A percentile compares a stretch with the other conserved stretches of the same genome.
phyloP scores from a whole-genome alignment of 2,329 filamentous ascomycete species.

The Paecilomyces niveus region DNA sequence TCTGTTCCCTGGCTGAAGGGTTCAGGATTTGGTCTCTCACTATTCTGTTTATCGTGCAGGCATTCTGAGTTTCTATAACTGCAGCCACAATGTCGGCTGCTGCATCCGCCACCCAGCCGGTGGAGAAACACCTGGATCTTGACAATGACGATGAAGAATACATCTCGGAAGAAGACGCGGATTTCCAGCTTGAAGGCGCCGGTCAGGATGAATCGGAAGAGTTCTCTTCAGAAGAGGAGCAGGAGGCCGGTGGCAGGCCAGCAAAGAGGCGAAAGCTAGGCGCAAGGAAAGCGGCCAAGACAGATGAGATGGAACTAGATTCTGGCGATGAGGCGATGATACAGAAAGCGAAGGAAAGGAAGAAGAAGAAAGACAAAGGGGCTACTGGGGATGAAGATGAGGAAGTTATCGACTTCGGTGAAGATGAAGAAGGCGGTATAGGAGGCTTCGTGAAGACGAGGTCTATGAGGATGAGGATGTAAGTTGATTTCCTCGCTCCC shows the following conservation, averaged over 20 bases:
- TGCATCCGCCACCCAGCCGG: not conserved
- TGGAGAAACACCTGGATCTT: constrained; percentile 5
- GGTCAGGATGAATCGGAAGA: constrained; percentile 23
- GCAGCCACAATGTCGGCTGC: not conserved
- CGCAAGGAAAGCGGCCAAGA: constrained; percentile 21
- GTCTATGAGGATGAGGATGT: constrained; percentile 45
- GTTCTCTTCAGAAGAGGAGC: constrained; percentile 22
- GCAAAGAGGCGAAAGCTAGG: constrained; percentile 32
- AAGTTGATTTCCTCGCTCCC: constrained; percentile 10
- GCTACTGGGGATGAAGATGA: constrained; percentile 25
- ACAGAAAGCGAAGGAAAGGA: constrained; percentile 37
- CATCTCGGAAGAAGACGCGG: constrained; percentile 32
- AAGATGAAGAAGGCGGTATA: constrained; percentile 39
- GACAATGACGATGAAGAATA: constrained; percentile 29
- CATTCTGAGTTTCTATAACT: not conserved
- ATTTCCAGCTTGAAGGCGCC: constrained; percentile 39
- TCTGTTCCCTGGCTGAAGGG: not conserved
- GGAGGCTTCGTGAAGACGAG: constrained; percentile 49
- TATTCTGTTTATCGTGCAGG: not conserved
- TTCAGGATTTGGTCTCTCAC: not conserved
- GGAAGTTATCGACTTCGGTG: constrained; percentile 29
- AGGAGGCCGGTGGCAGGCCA: constrained; percentile 23
- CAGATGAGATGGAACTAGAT: constrained; percentile 33
- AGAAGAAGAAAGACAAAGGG: constrained; percentile 21
- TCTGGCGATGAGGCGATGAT: constrained; percentile 54